These are phyloP conservation scores for Tetraselmis striata DNA, from an alignment of 139 green algal species.

Conservation along the genomic window DNA sequence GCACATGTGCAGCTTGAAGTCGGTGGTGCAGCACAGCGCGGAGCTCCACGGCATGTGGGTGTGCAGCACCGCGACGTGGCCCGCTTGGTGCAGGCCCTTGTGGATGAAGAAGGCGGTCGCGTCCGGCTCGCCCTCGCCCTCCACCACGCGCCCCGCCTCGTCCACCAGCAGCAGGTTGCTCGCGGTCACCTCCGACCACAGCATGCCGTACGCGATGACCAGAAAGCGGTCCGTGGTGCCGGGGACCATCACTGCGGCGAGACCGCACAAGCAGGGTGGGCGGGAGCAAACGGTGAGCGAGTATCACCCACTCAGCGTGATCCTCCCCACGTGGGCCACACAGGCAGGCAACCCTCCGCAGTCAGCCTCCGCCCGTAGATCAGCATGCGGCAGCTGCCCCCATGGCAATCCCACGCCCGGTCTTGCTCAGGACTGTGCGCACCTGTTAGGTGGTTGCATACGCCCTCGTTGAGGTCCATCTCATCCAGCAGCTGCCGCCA, in stretches of 20 bases:
- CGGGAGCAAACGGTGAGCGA: background rate
- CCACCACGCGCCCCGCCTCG: slow-evolving; percentile 23
- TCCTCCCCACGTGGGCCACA: too few species aligned
- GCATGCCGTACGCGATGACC: slow-evolving; percentile 32
- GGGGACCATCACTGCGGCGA: slow-evolving; percentile 23
- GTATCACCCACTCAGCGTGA: too few species aligned
- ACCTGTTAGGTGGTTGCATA: background rate
- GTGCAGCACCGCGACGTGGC: slow-evolving; percentile 26
- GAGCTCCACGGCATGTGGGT: slow-evolving; percentile 30
- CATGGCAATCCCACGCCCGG: background rate
- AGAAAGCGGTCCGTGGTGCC: slow-evolving; percentile 26
- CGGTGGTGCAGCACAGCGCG: slow-evolving; percentile 25
- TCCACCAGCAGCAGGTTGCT: slow-evolving; percentile 33
- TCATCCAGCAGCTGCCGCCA: background rate
- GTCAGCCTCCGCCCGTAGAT: too few species aligned
- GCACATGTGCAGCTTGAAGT: slow-evolving; percentile 32
- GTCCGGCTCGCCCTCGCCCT: slow-evolving; percentile 28
- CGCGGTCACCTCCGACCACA: slow-evolving; percentile 33
- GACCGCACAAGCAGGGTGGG: too few species aligned
- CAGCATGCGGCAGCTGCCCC: too few species aligned
- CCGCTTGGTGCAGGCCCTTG: slow-evolving; percentile 18
- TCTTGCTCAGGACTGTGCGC: background rate
- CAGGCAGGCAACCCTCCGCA: too few species aligned
- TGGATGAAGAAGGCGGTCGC: slow-evolving; percentile 44
- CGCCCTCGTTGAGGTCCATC: background rate